Evolutionary conservation across 129 eudicot species (phyloP), one percentile per base, ranked within the genome.

Genomic region (Artemisia tridentata): DNA sequence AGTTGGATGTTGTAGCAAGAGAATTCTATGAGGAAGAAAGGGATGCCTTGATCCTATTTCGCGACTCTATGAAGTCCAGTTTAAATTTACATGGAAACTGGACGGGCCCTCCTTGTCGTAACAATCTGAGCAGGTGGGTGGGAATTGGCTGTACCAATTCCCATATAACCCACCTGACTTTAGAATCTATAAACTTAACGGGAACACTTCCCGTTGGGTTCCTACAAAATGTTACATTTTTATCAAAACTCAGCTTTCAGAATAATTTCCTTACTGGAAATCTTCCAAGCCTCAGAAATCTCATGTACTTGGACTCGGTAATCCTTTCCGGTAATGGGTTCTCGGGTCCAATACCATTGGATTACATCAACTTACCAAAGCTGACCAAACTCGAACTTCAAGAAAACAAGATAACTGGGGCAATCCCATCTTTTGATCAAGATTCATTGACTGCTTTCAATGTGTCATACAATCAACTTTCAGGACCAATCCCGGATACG

Each of bases 61-160:
- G 96, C 51, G 96, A 89, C 23, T 43, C 49, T 2, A 72, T 89
- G 68, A 73, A 62, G 34, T 80, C 96, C 5, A 62, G 19, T 19
- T 64, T 63, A 7, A 71, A 89, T 57, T 72, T 89, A 72, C 96
- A 89, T 25, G 76, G 74, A 16, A 84, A 82, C 11, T 89, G 96
- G 96, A 86, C 96, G 0, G 96, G 90, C 2, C 92, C 90, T 4
- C 92, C 96, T 0, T 89, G 96, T 77, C 45, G 53, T 67, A 70
- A 76, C 65, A 80, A 86, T 64, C 65, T 53, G 72, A 88, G 89
- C 84, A 71, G 78, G 52, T 88, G 96, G 96, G 53, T 49, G 11
- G 96, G 96, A 17, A 77, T 88, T 23, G 55, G 71, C 7, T 88
- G 96, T 50, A 29, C 59, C 15, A 76, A 81, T 69, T 83, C 89